Evolutionary conservation across 495 filamentous ascomycete genomes (phyloP), one percentile per base, ranked within the genome.

Genomic region (Achaetomiella virescens): DNA sequence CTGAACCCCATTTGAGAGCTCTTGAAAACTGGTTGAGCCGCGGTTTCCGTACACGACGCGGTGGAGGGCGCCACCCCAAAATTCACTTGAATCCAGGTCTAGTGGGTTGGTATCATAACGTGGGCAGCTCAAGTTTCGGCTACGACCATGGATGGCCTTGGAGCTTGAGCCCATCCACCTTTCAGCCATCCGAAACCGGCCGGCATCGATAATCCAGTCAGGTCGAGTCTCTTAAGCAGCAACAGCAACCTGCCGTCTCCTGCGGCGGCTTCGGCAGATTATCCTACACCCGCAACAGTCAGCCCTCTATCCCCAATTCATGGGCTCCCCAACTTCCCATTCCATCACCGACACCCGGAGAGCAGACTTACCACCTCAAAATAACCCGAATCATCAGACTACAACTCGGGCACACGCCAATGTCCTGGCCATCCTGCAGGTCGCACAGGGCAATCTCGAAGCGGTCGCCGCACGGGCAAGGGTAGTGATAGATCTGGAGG

Each of bases 351-450:
- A 29, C 5, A 10, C 18, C 18, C 17, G 24, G 18, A 22, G 10
- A 33, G 27, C 41, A 56, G 20, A 78, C 85, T 64, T 66, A 96
- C 91, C 65, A 78, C 62, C 60, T 97, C 93, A 64, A 90, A 43
- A 98, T 91, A 37, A 98, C 91, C 57, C 84, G 75, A 53, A 98
- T 97, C 88, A 95, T 95, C 72, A 98, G 70, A 65, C 89, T 95
- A 70, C 93, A 98, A 62, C 90, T 96, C 14, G 93, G 95, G 68
- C 93, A 98, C 7, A 97, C 90, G 0, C 87, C 93, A 53, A 97
- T 87, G 40, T 97, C 91, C 66, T 91, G 86, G 4, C 86, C 88
- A 61, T 97, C 91, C 46, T 86, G 81, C 58, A 98, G 72, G 69
- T 97, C 91, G 38, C 76, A 78, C 46, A 97, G 82, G 17, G 80